Evolutionary conservation across 495 filamentous ascomycete species (phyloP), one percentile per base, ranked within the genome.

Genomic region (Chaetomium fimeti): DNA sequence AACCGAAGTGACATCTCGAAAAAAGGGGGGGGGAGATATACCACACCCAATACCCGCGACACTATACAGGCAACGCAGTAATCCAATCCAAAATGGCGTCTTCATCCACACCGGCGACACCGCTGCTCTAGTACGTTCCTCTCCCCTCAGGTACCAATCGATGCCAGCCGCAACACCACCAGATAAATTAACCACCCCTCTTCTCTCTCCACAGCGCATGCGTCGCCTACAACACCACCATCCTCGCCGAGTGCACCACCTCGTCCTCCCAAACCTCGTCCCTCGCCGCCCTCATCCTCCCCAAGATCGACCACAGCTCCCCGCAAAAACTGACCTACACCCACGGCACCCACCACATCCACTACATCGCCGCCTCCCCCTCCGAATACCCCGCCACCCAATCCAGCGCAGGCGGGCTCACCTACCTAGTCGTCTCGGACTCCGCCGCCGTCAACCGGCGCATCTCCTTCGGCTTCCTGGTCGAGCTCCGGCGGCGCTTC

Each of bases 261-360:
- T 85, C 32, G 5, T 36, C 89, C 43, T 86, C 88, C 27, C 83
- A 88, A 64, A 89, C 91, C 60, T 93, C 91, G 29, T 87, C 84
- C 25, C 90, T 98, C 67, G 91, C 93, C 70, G 93, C 92, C 65
- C 83, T 97, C 69, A 92, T 98, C 79, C 91, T 98, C 65, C 94
- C 94, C 61, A 97, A 97, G 72, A 97, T 98, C 83, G 77, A 78
- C 65, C 94, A 98, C 76, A 74, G 82, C 61, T 78, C 84, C 38
- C 84, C 93, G 8, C 88, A 93, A 73, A 97, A 97, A 75, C 86
- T 96, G 42, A 98, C 93, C 66, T 97, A 93, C 81, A 95, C 91
- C 28, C 91, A 96, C 75, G 88, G 92, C 74, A 80, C 86, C 49
- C 87, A 96, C 74, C 92, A 93, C 80, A 91, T 98, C 76, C 92